A percentile compares a stretch with the other conserved stretches of the same genome.
Evolutionary conservation across 345 rosid genomes (phyloP).

Genomic region (Corymbia maculata): DNA sequence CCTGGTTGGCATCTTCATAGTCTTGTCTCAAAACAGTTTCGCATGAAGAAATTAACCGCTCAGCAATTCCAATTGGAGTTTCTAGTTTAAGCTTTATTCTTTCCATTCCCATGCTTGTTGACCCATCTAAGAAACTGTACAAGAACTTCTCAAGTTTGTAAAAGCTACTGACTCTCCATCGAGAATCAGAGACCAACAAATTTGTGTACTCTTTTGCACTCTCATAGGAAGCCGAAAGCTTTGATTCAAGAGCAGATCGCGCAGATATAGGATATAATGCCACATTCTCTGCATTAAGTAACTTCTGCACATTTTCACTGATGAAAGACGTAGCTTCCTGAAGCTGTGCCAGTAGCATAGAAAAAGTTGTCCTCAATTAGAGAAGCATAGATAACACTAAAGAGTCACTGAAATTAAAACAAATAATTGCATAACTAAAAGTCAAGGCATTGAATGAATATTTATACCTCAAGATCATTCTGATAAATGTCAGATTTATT

Average conservation of each 20-base stretch:
- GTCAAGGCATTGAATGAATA: background rate
- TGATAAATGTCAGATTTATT: constrained; percentile 89
- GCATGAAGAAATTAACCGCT: constrained; percentile 60
- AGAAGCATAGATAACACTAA: background rate
- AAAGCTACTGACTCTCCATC: constrained; percentile 49
- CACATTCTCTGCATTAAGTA: constrained; percentile 65
- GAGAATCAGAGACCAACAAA: constrained; percentile 26
- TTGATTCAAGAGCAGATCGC: constrained; percentile 74
- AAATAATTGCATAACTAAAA: background rate
- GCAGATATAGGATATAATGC: constrained; percentile 79
- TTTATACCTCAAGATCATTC: constrained; percentile 60
- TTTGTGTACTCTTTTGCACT: constrained; percentile 25
- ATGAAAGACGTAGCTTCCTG: constrained; percentile 80
- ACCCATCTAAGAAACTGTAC: constrained; percentile 76
- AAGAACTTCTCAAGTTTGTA: constrained; percentile 56
- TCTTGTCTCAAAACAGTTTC: constrained; percentile 57
- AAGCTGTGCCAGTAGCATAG: constrained; percentile 40
- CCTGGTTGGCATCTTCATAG: constrained; percentile 42
- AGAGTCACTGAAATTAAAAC: background rate
- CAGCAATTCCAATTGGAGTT: constrained; percentile 81
- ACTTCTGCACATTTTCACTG: constrained; percentile 61
- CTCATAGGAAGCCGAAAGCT: constrained; percentile 46
- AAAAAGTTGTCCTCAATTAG: background rate
- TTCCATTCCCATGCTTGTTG: constrained; percentile 68
- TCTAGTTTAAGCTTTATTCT: constrained; percentile 90